Evolutionary conservation across 768 basidiomycete species (phyloP).

Genomic region (Termitomyces sp.): DNA sequence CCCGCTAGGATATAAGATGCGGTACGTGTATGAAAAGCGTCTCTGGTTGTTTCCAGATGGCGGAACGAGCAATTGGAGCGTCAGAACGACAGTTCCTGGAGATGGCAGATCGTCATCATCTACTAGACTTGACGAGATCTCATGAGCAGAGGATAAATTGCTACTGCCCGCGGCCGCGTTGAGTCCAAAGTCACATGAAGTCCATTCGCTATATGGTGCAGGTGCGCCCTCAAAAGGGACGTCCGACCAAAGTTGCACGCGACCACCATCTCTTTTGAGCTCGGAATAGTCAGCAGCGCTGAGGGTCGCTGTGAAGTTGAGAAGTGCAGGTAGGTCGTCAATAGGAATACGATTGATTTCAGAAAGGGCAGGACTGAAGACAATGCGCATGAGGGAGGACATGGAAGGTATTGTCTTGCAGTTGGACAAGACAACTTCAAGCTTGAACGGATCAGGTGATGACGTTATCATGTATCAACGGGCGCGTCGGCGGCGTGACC

Average conservation of each 20-base stretch:
- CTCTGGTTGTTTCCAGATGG: constrained; percentile 1
- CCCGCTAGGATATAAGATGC: constrained; percentile 43
- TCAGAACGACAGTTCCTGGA: constrained; percentile 7
- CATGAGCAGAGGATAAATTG: constrained; percentile 1
- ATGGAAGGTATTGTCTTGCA: constrained; percentile 1
- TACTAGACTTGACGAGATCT: background rate
- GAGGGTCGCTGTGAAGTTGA: constrained; percentile 39
- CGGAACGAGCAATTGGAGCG: constrained; percentile 17
- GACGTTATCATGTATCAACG: constrained; percentile 13
- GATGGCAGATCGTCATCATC: background rate
- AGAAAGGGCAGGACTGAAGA: constrained; percentile 39
- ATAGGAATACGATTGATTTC: constrained; percentile 28
- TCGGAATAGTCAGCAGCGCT: constrained; percentile 28
- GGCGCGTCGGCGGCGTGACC: constrained; percentile 5
- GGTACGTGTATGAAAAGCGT: constrained; percentile 46
- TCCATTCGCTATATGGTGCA: constrained; percentile 29
- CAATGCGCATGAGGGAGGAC: constrained; percentile 31
- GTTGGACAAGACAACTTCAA: background rate
- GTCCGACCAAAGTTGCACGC: constrained; percentile 46
- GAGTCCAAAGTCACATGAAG: constrained; percentile 31
- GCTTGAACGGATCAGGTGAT: constrained; percentile 1
- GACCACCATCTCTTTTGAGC: constrained; percentile 28
- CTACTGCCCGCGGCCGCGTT: background rate
- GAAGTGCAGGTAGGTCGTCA: constrained; percentile 17
- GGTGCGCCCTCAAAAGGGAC: constrained; percentile 22